These are phyloP conservation scores for Haplosporangium sp. DNA, from an alignment of 371 early-diverging fungal genomes.

Conservation along the genomic window DNA sequence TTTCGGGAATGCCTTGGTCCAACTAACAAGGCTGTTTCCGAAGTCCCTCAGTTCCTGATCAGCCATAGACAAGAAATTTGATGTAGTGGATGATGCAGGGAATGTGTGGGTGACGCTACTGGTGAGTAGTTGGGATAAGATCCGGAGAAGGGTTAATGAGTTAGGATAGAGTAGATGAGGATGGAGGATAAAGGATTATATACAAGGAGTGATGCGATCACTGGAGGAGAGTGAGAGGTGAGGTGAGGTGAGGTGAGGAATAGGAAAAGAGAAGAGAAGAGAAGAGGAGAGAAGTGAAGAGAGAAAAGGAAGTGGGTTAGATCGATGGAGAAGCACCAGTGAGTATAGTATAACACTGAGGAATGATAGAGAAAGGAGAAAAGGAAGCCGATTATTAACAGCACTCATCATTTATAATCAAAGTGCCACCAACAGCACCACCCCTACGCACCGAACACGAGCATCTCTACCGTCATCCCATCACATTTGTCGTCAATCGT, in stretches of 20 bases:
- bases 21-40: slow-evolving; percentile 19
- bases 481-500: no score
- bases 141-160: no score
- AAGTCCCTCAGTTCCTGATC: slow-evolving; percentile 43
- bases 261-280: slow-evolving; percentile 1
- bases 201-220: background rate
- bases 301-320: background rate
- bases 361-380: background rate
- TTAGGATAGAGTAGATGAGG: background rate
- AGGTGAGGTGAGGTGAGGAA: background rate
- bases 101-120: no score
- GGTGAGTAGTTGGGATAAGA: no score
- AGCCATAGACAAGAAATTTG: slow-evolving; percentile 26
- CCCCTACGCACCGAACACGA: no score
- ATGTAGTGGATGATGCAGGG: no score
- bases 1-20: slow-evolving; percentile 38
- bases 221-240: background rate
- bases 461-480: no score
- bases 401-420: no score
- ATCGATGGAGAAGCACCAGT: no score
- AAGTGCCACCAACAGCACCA: no score
- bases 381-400: no score
- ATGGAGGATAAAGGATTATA: no score
- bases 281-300: background rate
- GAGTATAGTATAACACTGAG: background rate